Base-by-base conservation (phyloP, 2,329 filamentous ascomycete genomes). In the Elsinoe australis region DNA sequence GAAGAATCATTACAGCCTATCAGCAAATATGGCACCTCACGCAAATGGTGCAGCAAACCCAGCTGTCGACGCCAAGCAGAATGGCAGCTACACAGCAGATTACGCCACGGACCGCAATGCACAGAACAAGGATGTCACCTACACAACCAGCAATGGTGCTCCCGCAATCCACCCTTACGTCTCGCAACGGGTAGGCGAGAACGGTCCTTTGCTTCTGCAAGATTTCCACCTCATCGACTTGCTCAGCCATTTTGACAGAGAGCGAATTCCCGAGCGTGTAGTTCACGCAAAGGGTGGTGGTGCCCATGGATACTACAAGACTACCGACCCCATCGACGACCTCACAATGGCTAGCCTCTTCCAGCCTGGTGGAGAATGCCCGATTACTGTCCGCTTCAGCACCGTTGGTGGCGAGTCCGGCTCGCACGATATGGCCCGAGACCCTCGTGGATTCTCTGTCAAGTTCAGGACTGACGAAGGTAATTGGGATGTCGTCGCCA, bases 321-420 rank as follows among this genome's bases (percentile, higher is more conserved):
- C 67, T 8, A 73, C 71, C 29, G 64, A 72, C 33, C 58, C 67
- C 1, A 53, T 72, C 24, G 69, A 71, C 21, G 71, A 73, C 52
- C 58, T 73, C 3, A 69, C 60, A 47, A 47, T 67, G 45, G 69
- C 69, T 31, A 69, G 72, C 49, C 60, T 73, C 38, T 73, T 73
- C 58, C 69, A 75, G 51, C 71, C 78, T 48, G 84, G 83, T 55
- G 86, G 86, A 69, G 77, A 78, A 63, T 86, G 82, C 41, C 78
- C 81, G 12, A 65, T 82, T 52, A 73, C 82, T 1, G 73, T 76
- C 31, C 79, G 85, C 3, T 87, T 88, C 65, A 87, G 82, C 0
- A 88, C 84, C 1, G 83, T 87, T 3, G 82, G 83, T 60, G 82
- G 83, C 51, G 82, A 87, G 64, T 78, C 78, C 51, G 83, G 83